These are phyloP conservation scores for Apophysomyces variabilis DNA, from an alignment of 371 early-diverging fungal species.

Conservation along the genomic window DNA sequence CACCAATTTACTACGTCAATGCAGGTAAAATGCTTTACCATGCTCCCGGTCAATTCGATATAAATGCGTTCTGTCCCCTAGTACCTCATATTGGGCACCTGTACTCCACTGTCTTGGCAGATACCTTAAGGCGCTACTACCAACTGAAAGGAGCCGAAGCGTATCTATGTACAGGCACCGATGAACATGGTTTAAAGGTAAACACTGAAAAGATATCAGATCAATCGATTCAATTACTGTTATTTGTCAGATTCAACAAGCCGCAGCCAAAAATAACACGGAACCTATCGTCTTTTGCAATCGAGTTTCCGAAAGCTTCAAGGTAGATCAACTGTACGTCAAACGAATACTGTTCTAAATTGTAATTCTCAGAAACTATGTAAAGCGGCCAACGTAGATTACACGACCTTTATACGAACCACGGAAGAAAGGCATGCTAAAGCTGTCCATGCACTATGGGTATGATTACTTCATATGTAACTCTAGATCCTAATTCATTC, in stretches of 20 bases:
- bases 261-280: slow-evolving; percentile 68
- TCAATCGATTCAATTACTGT: not conserved
- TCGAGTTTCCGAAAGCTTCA: slow-evolving; percentile 76
- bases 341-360: not conserved
- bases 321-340: slow-evolving; percentile 40
- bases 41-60: not conserved
- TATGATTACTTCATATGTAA: slow-evolving; percentile 22
- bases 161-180: slow-evolving; percentile 87
- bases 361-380: slow-evolving; percentile 57
- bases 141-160: slow-evolving; percentile 65
- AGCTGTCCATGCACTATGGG: slow-evolving; percentile 82
- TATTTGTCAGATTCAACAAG: slow-evolving; percentile 82
- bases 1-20: slow-evolving; percentile 97
- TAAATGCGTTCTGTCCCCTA: slow-evolving; percentile 21
- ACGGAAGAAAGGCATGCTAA: slow-evolving; percentile 75
- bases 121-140: slow-evolving; percentile 79
- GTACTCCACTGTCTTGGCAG: slow-evolving; percentile 88
- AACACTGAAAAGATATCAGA: not conserved
- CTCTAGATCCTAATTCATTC: not conserved
- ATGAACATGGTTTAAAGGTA: slow-evolving; percentile 97
- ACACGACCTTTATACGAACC: slow-evolving; percentile 89
- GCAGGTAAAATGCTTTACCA: slow-evolving; percentile 59
- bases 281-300: slow-evolving; percentile 80
- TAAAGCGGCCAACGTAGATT: slow-evolving; percentile 72
- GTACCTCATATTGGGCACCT: slow-evolving; percentile 96